Percentiles rank a stretch among this genome's conserved stretches.
phyloP scores from a whole-genome alignment of 2,329 filamentous ascomycete genomes.

The Hirsutella rhossiliensis region DNA sequence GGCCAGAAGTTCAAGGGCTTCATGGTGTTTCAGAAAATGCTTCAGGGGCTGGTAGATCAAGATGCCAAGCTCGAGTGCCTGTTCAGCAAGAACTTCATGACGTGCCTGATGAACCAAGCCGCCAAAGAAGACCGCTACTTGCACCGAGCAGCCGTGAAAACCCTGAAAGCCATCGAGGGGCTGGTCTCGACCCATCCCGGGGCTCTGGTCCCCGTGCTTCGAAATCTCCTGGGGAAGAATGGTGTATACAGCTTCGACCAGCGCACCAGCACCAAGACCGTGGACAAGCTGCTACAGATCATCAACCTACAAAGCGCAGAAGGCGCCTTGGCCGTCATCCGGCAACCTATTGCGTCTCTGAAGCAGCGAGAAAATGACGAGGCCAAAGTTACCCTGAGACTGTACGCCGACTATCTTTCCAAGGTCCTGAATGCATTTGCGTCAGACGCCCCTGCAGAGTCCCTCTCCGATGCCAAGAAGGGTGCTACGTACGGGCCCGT shows the following conservation, averaged over 20 bases:
- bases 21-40: constrained; percentile 68
- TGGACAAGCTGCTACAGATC: constrained; percentile 60
- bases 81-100: constrained; percentile 75
- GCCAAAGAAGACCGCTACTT: constrained; percentile 67
- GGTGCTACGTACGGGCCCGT: constrained; percentile 21
- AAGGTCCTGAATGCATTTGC: constrained; percentile 32
- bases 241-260: constrained; percentile 76
- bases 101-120: constrained; percentile 72
- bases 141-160: constrained; percentile 65
- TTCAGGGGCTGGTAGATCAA: constrained; percentile 40
- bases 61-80: constrained; percentile 39
- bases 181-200: constrained; percentile 49
- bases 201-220: constrained; percentile 48
- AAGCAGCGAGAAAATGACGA: constrained; percentile 13
- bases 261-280: constrained; percentile 71
- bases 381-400: constrained; percentile 26
- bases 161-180: constrained; percentile 57
- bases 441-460: constrained; percentile 7
- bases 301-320: constrained; percentile 45
- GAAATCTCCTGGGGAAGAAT: constrained; percentile 55
- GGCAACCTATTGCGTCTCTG: constrained; percentile 25
- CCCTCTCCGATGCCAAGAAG: constrained; percentile 15
- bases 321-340: constrained; percentile 34
- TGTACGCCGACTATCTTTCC: constrained; percentile 42
- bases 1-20: constrained; percentile 90